A percentile compares a stretch with the other conserved stretches of the same genome.
Evolutionary conservation across 139 green algal genomes (phyloP).

Genomic region (Tetradesmus lagerheimii): DNA sequence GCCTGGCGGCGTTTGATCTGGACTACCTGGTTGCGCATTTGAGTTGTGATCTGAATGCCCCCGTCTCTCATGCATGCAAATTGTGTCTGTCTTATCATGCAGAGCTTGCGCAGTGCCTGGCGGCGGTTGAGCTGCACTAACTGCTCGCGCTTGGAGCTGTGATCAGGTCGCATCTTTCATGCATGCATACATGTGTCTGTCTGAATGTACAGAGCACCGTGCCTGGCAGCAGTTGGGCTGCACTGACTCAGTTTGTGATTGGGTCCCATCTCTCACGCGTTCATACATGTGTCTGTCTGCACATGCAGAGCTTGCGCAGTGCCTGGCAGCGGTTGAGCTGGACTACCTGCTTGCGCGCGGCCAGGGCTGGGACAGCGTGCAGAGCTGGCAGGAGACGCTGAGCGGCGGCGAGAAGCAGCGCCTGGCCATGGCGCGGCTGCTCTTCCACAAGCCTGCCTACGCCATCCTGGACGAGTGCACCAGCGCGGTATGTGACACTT

Average conservation of each 20-base stretch:
- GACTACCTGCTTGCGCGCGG: constrained; percentile 85
- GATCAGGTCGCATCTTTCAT: too few species aligned
- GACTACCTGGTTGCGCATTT: constrained; percentile 86
- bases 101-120: too few species aligned
- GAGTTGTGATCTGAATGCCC: too few species aligned
- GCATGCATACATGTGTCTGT: too few species aligned
- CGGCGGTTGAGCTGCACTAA: too few species aligned
- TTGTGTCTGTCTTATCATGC: neutral
- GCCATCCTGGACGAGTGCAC: constrained; percentile 96
- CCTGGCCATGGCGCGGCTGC: constrained; percentile 90
- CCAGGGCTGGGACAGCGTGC: constrained; percentile 73
- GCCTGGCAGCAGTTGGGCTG: too few species aligned
- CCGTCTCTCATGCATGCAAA: too few species aligned
- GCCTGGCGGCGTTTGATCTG: constrained; percentile 87
- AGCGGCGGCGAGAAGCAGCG: constrained; percentile 93
- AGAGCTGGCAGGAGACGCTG: constrained; percentile 88
- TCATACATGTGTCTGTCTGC: neutral
- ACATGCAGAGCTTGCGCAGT: constrained; percentile 56
- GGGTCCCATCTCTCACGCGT: too few species aligned
- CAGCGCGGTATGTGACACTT: constrained; percentile 80
- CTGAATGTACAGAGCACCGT: too few species aligned
- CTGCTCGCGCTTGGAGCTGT: too few species aligned
- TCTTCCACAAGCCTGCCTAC: constrained; percentile 88
- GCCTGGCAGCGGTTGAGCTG: constrained; percentile 87
- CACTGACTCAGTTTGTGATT: too few species aligned